Conservation (phyloP, 495 filamentous ascomycete genomes). For the Apiosordaria backusii region DNA sequence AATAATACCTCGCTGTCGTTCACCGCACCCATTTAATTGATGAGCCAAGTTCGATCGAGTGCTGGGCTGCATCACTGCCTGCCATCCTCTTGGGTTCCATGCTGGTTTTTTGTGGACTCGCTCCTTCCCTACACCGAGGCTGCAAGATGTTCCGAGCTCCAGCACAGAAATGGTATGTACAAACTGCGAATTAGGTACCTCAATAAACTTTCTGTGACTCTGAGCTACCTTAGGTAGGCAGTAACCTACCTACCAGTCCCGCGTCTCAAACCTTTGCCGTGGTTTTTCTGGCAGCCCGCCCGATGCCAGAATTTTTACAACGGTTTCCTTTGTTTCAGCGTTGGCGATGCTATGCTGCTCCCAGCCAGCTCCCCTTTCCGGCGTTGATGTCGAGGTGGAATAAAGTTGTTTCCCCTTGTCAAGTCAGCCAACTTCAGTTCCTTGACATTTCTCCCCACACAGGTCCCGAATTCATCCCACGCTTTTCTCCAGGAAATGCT, state of each 20-base stretch:
- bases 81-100: neutral
- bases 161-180: neutral
- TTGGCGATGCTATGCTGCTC: neutral
- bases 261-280: neutral
- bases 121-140: neutral
- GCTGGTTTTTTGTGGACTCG: neutral
- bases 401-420: neutral
- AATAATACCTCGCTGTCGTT: neutral
- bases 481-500: constrained; percentile 23
- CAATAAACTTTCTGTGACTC: neutral
- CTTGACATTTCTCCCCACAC: constrained; percentile 12
- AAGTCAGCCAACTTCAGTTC: constrained; percentile 5
- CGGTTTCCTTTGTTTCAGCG: neutral
- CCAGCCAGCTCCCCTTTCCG: neutral
- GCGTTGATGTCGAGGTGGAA: neutral
- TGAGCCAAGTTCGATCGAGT: neutral
- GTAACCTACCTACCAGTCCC: no score
- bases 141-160: constrained; percentile 1
- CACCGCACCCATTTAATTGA: neutral
- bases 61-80: neutral
- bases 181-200: neutral
- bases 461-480: constrained; percentile 25
- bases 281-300: neutral
- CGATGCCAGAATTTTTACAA: neutral
- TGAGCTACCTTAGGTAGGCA: no score